A percentile compares a stretch with the other conserved stretches of the same genome.
These are phyloP conservation scores for Lasiodiplodia citricola DNA, from an alignment of 2,329 filamentous ascomycete species.

Conservation along the genomic window DNA sequence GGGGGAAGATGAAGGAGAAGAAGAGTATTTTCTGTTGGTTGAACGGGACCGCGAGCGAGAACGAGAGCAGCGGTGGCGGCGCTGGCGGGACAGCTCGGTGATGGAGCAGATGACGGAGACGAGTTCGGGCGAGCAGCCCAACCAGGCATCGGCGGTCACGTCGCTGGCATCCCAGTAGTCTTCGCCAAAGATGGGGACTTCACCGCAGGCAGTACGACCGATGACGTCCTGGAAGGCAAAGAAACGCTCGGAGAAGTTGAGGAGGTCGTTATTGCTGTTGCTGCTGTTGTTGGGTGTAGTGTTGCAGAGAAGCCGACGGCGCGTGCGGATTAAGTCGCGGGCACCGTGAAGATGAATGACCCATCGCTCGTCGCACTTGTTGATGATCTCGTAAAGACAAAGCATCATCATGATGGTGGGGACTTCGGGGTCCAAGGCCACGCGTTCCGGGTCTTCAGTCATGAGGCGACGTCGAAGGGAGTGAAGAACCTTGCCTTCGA, in stretches of 20 bases:
- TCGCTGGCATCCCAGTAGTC: conserved; percentile 54
- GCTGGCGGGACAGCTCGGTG: conserved; percentile 51
- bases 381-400: conserved; percentile 52
- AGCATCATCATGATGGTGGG: conserved; percentile 53
- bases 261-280: conserved; percentile 30
- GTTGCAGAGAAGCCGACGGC: conserved; percentile 32
- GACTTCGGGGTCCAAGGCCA: conserved; percentile 38
- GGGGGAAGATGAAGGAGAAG: neutral
- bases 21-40: neutral
- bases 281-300: conserved; percentile 20
- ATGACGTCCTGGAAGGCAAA: conserved; percentile 60
- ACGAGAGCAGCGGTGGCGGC: conserved; percentile 29
- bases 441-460: conserved; percentile 32
- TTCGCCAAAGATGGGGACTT: conserved; percentile 52
- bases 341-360: conserved; percentile 55
- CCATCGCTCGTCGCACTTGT: conserved; percentile 52
- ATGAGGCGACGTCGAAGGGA: conserved; percentile 44
- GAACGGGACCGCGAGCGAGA: no score
- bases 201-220: conserved; percentile 56
- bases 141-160: conserved; percentile 51
- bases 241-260: conserved; percentile 52
- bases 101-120: conserved; percentile 55
- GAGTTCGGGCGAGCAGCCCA: conserved; percentile 56
- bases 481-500: conserved; percentile 45
- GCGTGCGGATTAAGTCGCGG: conserved; percentile 52